These are phyloP conservation scores for Fusarium haematococcum DNA, from an alignment of 2,329 filamentous ascomycete species.

Conservation along the genomic window DNA sequence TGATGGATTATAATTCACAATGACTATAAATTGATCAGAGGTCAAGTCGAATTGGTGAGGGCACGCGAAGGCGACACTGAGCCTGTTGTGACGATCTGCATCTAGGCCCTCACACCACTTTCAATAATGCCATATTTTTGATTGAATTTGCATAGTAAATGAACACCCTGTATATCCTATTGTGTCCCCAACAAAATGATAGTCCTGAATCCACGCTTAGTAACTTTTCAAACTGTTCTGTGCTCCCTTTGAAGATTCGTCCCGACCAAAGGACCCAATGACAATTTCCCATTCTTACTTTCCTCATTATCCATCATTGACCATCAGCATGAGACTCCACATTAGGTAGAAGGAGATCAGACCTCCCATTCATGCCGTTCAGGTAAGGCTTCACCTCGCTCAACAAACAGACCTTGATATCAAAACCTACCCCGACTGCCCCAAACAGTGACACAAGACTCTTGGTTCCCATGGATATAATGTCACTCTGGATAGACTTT, in stretches of 20 bases:
- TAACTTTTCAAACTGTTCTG: background rate
- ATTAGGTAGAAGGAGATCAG: background rate
- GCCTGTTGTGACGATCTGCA: background rate
- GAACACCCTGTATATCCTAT: background rate
- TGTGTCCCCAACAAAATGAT: background rate
- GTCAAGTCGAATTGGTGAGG: background rate
- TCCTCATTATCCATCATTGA: background rate
- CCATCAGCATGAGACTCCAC: background rate
- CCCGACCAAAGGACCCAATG: background rate
- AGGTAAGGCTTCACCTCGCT: background rate
- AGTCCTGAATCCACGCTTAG: background rate
- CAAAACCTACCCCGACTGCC: background rate
- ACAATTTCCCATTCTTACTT: background rate
- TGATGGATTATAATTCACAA: background rate
- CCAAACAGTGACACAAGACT: background rate
- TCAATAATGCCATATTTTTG: background rate
- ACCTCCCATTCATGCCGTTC: background rate
- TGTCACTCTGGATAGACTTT: background rate
- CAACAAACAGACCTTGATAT: background rate
- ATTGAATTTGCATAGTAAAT: background rate
- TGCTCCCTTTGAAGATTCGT: background rate
- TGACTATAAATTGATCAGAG: background rate
- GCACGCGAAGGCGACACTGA: background rate
- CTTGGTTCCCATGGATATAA: background rate
- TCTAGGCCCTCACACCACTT: too few species aligned